These are phyloP conservation scores for Lumnitzera racemosa DNA, from an alignment of 345 rosid genomes.

Conservation along the genomic window DNA sequence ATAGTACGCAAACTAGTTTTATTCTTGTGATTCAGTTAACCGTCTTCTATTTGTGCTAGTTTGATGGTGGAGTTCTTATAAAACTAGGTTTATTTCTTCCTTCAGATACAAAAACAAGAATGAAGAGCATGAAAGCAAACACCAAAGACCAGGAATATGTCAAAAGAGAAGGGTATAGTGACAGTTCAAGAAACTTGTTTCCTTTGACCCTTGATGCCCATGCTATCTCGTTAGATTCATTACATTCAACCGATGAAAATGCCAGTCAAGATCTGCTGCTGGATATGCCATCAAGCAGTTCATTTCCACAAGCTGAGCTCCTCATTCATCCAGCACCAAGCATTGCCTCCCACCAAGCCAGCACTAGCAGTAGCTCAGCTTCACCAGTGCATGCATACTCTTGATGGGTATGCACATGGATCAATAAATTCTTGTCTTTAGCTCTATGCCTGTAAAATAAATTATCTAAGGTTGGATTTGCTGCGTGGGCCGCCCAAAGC, in stretches of 20 bases:
- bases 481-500: no score
- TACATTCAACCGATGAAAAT: constrained; percentile 43
- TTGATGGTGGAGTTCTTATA: no score
- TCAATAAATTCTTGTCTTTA: neutral
- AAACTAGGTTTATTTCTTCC: constrained; percentile 12
- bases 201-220: constrained; percentile 61
- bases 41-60: no score
- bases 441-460: neutral
- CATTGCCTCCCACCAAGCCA: no score
- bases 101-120: constrained; percentile 49
- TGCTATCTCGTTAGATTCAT: constrained; percentile 50
- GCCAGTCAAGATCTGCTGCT: constrained; percentile 78
- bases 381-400: no score
- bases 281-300: constrained; percentile 76
- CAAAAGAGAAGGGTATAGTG: constrained; percentile 52
- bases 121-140: constrained; percentile 45
- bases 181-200: constrained; percentile 65
- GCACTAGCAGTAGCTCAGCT: neutral
- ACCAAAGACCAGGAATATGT: constrained; percentile 43
- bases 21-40: no score
- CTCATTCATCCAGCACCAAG: neutral
- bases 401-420: no score
- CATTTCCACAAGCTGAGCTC: constrained; percentile 82
- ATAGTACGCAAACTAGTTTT: no score
- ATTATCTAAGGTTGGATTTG: no score